A percentile compares a stretch with the other conserved stretches of the same genome.
These are phyloP conservation scores for Fonsecaea erecta DNA, from an alignment of 2,329 filamentous ascomycete species.

Conservation along the genomic window DNA sequence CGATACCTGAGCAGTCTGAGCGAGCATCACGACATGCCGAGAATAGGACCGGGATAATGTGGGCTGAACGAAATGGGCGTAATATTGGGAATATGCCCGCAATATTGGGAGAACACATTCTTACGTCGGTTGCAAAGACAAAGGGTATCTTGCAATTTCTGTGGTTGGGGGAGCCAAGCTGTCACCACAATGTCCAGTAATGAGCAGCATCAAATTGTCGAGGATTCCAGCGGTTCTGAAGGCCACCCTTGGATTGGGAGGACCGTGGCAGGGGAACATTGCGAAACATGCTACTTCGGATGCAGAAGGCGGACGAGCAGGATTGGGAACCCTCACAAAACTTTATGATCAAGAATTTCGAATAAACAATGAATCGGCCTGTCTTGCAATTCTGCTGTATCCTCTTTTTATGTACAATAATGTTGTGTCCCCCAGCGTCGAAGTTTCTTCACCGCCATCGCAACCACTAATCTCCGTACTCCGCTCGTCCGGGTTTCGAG, in stretches of 20 bases:
- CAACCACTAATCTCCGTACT: constrained; percentile 9
- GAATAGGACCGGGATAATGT: constrained; percentile 38
- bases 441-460: constrained; percentile 10
- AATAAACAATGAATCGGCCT: constrained; percentile 6
- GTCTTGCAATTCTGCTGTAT: constrained; percentile 16
- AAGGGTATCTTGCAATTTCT: too few relatives aligned
- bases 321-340: neutral
- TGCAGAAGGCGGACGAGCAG: neutral
- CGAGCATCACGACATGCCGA: constrained; percentile 93
- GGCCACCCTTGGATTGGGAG: neutral
- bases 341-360: neutral
- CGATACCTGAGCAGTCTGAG: constrained; percentile 88
- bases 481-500: constrained; percentile 51
- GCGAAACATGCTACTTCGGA: neutral
- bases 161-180: neutral
- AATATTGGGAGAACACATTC: neutral
- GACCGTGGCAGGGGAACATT: neutral
- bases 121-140: neutral
- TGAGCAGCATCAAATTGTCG: neutral
- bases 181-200: neutral
- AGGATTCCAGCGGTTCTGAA: neutral
- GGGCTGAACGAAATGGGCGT: neutral
- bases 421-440: constrained; percentile 4
- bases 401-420: constrained; percentile 32
- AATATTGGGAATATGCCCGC: neutral